Evolutionary conservation across 2,329 filamentous ascomycete species (phyloP), one percentile per base, ranked within the genome.

Genomic region (Epichloe glyceriae): DNA sequence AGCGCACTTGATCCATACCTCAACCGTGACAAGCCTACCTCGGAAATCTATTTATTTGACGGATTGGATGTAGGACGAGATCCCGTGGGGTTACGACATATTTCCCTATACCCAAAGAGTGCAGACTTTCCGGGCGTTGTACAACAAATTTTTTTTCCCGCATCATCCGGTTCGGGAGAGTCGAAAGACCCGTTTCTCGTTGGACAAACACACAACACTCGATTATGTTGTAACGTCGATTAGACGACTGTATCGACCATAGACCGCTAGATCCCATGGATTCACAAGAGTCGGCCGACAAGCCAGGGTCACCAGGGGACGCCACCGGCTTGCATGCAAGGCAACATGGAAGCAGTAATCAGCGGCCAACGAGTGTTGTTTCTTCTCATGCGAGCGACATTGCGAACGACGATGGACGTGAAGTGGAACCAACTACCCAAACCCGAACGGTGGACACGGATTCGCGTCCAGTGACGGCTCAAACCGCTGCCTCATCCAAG

Each of bases 321-420:
- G 68, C 68, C 39, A 63, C 64, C 51, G 61, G 62, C 52, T 70
- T 72, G 49, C 63, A 67, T 19, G 59, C 58, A 39, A 67, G 71
- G 4, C 44, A 42, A 4, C 5, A 26, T 17, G 42, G 30, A 3
- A 67, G 70, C 61, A 63, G 71, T 41, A 62, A 67, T 42, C 64
- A 71, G 52, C 74, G 78, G 34, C 74, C 78, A 20, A 73, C 80
- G 45, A 85, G 82, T 56, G 74, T 85, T 52, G 83, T 86, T 49
- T 87, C 84, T 30, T 86, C 83, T 52, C 80, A 80, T 54, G 83
- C 87, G 76, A 87, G 83, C 34, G 79, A 82, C 54, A 77, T 81
- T 53, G 73, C 69, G 26, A 79, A 75, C 19, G 75, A 81, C 49
- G 76, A 82, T 56, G 77, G 75, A 19, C 71, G 68, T 42, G 70